Percentiles rank a stretch among this genome's conserved stretches.
phyloP scores from a whole-genome alignment of 805 yeast genomes.

The Saccharomycopsis selenospora region DNA sequence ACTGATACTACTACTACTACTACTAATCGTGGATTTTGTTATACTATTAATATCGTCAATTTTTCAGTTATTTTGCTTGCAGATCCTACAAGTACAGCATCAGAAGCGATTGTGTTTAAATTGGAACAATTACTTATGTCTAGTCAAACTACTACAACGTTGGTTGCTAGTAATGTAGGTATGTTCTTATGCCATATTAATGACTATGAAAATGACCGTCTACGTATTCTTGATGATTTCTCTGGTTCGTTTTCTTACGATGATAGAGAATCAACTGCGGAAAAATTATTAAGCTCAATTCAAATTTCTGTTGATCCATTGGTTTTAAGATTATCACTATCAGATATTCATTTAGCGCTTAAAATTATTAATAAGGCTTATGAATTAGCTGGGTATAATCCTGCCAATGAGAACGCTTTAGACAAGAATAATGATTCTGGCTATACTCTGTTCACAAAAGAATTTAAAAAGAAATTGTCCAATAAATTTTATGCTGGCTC shows the following conservation, averaged over 20 bases:
- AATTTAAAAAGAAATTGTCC: conserved; percentile 51
- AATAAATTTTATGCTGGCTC: conserved; percentile 56
- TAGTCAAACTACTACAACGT: conserved; percentile 56
- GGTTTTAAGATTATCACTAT: conserved; percentile 69
- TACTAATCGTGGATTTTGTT: conserved; percentile 32
- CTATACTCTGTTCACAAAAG: conserved; percentile 47
- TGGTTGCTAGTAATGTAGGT: conserved; percentile 74
- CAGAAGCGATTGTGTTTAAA: conserved; percentile 88
- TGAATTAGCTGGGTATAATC: conserved; percentile 33
- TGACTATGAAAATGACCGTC: conserved; percentile 47
- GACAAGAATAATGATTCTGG: conserved; percentile 21
- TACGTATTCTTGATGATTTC: conserved; percentile 84
- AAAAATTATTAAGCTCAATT: conserved; percentile 53
- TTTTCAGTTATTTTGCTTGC: conserved; percentile 76
- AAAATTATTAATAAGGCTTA: conserved; percentile 67
- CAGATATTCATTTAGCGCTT: conserved; percentile 80
- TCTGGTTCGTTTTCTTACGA: conserved; percentile 72
- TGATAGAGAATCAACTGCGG: conserved; percentile 53
- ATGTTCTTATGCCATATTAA: conserved; percentile 80
- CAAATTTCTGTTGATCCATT: conserved; percentile 74
- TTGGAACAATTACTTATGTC: conserved; percentile 71
- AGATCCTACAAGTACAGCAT: conserved; percentile 56
- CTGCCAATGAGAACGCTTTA: conserved; percentile 22
- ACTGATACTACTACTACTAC: too few relatives aligned
- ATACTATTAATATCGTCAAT: conserved; percentile 62